phyloP scores from a whole-genome alignment of 768 basidiomycete species.

The Mycena vitilis region DNA sequence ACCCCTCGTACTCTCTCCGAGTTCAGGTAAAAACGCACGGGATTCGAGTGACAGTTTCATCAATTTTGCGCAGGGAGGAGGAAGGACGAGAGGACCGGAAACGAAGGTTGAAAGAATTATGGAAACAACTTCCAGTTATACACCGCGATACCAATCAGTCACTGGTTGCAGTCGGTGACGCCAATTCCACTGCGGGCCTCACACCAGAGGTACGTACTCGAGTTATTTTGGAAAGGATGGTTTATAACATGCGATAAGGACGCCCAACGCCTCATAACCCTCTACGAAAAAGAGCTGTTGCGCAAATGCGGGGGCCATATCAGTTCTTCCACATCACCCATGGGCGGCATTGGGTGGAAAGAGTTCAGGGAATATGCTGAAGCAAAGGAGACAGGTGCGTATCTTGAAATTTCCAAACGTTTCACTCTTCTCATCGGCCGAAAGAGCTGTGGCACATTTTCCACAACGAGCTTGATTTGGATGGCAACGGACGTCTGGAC shows the following conservation, averaged over 20 bases:
- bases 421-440: conserved; percentile 34
- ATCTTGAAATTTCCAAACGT: conserved; percentile 24
- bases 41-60: background rate
- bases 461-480: conserved; percentile 89
- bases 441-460: conserved; percentile 93
- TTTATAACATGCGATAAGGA: conserved; percentile 43
- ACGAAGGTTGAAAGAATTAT: conserved; percentile 69
- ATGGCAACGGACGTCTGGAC: conserved; percentile 88
- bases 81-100: conserved; percentile 76
- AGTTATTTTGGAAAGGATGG: no score
- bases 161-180: conserved; percentile 17
- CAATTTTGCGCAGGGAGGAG: conserved; percentile 38
- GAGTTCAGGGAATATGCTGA: conserved; percentile 82
- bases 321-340: conserved; percentile 50
- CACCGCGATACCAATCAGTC: conserved; percentile 28
- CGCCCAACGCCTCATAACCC: conserved; percentile 71
- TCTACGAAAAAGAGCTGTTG: conserved; percentile 85
- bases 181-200: conserved; percentile 41
- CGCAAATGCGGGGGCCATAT: conserved; percentile 59
- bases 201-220: conserved; percentile 51
- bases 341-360: conserved; percentile 70
- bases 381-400: conserved; percentile 83
- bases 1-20: conserved; percentile 66
- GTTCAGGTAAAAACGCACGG: conserved; percentile 52
- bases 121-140: conserved; percentile 64